Evolutionary conservation across 306 rosid species (phyloP).

Genomic region (Corylus heterophylla): DNA sequence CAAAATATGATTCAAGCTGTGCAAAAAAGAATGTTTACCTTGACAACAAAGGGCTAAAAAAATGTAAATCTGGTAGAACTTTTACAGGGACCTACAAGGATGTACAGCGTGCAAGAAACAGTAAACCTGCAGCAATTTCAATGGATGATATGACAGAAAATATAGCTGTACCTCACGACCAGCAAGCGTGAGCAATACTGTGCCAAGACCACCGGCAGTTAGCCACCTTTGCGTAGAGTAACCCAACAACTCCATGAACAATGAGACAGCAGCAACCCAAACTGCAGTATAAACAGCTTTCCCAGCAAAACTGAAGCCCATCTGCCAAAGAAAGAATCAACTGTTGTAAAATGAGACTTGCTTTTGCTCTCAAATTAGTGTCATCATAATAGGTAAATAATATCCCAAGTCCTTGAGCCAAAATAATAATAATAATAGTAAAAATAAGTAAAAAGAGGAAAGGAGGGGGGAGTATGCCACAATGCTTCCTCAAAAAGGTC

Average conservation of each 20-base stretch:
- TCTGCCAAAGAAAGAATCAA: constrained; percentile 44
- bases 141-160: constrained; percentile 32
- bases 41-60: constrained; percentile 19
- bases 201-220: constrained; percentile 99
- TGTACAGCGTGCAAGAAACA: constrained; percentile 19
- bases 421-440: neutral
- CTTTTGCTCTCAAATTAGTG: neutral
- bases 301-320: constrained; percentile 96
- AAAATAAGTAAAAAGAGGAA: constrained; percentile 9
- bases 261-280: constrained; percentile 96
- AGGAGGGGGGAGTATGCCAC: neutral
- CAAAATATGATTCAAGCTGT: constrained; percentile 35
- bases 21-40: constrained; percentile 19
- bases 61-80: neutral
- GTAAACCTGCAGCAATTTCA: constrained; percentile 4
- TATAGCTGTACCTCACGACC: constrained; percentile 83
- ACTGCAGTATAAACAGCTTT: constrained; percentile 88
- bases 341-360: constrained; percentile 20
- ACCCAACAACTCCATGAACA: constrained; percentile 97
- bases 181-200: constrained; percentile 91
- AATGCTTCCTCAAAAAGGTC: constrained; percentile 3
- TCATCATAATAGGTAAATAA: constrained; percentile 18
- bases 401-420: constrained; percentile 1
- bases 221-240: constrained; percentile 97
- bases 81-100: constrained; percentile 12